Conservation (phyloP, 129 eudicot genomes). For the Solidago caesia region DNA sequence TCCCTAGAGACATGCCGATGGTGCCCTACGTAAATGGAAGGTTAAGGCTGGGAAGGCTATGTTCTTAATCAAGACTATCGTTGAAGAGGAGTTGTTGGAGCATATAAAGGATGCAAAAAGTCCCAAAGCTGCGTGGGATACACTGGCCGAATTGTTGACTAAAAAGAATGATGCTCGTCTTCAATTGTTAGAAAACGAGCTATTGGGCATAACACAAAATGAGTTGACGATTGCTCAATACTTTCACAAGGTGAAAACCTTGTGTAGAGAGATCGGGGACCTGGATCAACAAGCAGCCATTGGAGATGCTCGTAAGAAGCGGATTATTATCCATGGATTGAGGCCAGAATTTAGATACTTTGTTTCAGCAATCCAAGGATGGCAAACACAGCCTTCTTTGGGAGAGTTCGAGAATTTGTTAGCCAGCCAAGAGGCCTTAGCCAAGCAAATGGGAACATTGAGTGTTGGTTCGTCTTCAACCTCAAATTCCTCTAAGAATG, state of each 20-base stretch:
- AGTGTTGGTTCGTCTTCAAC: no score
- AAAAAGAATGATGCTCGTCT: neutral
- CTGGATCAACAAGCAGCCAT: neutral
- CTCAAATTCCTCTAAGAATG: no score
- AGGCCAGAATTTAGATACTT: neutral
- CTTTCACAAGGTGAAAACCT: neutral
- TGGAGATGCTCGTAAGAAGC: no score
- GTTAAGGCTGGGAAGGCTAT: neutral
- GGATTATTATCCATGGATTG: neutral
- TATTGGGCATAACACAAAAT: neutral
- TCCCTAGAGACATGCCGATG: no score
- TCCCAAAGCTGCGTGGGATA: neutral
- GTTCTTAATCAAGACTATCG: neutral
- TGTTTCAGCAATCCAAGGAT: neutral
- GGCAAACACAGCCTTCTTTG: neutral
- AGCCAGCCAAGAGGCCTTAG: neutral
- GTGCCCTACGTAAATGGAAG: neutral
- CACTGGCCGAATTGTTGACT: neutral
- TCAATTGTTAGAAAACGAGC: neutral
- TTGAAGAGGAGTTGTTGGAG: neutral
- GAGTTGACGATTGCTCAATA: neutral
- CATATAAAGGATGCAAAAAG: neutral
- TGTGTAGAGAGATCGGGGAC: neutral
- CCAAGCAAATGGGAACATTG: neutral
- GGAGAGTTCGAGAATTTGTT: neutral